These are phyloP conservation scores for Alternaria consortialis DNA, from an alignment of 2,329 filamentous ascomycete species.

Conservation along the genomic window DNA sequence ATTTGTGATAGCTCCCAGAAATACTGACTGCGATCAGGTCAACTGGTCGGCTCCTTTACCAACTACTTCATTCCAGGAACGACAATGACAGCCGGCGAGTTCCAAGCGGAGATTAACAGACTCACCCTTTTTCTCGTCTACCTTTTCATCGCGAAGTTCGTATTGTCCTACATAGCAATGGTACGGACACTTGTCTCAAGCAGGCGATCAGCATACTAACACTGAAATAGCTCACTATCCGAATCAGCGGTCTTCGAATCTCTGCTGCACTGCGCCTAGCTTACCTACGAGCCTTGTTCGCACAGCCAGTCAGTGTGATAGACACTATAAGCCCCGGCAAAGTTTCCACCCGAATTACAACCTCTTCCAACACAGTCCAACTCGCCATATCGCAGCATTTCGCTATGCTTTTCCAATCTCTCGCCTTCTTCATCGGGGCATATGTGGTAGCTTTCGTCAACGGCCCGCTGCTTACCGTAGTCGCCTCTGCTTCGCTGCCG, in stretches of 20 bases:
- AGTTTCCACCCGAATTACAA: conserved; percentile 62
- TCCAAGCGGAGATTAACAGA: conserved; percentile 59
- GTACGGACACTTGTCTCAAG: conserved; percentile 18
- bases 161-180: conserved; percentile 47
- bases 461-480: conserved; percentile 62
- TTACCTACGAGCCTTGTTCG: conserved; percentile 61
- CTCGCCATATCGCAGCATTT: conserved; percentile 65
- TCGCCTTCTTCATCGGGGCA: conserved; percentile 47
- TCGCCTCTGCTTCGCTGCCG: conserved; percentile 57
- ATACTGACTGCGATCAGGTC: conserved; percentile 29
- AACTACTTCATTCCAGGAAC: conserved; percentile 61
- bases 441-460: conserved; percentile 61
- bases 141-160: conserved; percentile 50
- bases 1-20: background rate
- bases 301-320: conserved; percentile 60
- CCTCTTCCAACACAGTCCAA: conserved; percentile 63
- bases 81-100: conserved; percentile 57
- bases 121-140: conserved; percentile 43
- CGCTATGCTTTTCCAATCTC: conserved; percentile 55
- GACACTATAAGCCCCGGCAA: conserved; percentile 60
- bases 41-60: conserved; percentile 63
- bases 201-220: background rate
- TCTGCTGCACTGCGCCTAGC: conserved; percentile 61
- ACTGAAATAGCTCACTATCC: conserved; percentile 55
- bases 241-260: conserved; percentile 61